A percentile compares a stretch with the other conserved stretches of the same genome.
phyloP scores from a whole-genome alignment of 2,329 filamentous ascomycete species.

The Leptographium galeiforme region DNA sequence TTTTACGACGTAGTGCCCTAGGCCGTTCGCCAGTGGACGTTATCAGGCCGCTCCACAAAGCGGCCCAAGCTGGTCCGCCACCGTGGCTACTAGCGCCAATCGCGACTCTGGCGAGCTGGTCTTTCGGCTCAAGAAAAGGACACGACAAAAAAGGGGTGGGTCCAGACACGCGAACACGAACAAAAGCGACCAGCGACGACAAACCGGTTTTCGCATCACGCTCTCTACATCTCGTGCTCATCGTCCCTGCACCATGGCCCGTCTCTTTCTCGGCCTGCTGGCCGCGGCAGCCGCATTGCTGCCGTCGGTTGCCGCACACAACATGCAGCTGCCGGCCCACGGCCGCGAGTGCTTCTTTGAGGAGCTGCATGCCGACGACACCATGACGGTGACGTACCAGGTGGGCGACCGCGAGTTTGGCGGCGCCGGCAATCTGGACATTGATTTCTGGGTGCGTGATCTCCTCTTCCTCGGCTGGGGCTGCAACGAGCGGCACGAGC shows the following conservation, averaged over 20 bases:
- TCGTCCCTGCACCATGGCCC: constrained; percentile 6
- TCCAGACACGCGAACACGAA: background rate
- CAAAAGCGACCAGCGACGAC: constrained; percentile 4
- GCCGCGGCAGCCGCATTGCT: constrained; percentile 40
- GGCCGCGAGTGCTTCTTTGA: constrained; percentile 98
- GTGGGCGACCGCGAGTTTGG: constrained; percentile 95
- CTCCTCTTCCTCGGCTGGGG: background rate
- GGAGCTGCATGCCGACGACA: constrained; percentile 79
- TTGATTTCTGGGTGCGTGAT: constrained; percentile 85
- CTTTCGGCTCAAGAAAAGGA: constrained; percentile 1
- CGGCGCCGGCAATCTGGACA: constrained; percentile 82
- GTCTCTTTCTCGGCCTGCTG: constrained; percentile 15
- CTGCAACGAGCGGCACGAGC: too few species aligned
- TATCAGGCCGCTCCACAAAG: background rate
- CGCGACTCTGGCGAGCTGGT: constrained; percentile 11
- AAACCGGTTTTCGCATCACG: background rate
- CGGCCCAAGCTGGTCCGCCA: background rate
- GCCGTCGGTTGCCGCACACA: constrained; percentile 66
- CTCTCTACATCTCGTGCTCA: too few species aligned
- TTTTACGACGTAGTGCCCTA: background rate
- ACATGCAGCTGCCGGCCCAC: constrained; percentile 88
- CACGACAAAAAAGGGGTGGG: constrained; percentile 4
- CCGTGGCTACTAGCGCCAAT: constrained; percentile 3
- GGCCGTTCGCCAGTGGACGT: background rate
- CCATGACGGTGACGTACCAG: constrained; percentile 98